These are phyloP conservation scores for Remersonia thermophila DNA, from an alignment of 2,329 filamentous ascomycete species.

Conservation along the genomic window DNA sequence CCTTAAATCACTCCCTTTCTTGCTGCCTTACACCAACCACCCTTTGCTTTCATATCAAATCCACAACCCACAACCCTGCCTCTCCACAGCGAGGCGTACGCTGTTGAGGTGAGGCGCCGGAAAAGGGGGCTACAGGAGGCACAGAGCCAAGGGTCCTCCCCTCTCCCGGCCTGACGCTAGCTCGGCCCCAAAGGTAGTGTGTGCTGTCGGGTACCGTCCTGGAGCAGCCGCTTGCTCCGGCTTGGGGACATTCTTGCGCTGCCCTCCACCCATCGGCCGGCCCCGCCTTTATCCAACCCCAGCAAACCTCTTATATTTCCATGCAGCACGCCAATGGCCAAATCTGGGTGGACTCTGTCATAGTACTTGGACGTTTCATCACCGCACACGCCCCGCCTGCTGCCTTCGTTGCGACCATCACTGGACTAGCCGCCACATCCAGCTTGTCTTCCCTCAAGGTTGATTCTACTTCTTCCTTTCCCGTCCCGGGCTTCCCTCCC, in stretches of 20 bases:
- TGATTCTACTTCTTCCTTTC: constrained; percentile 23
- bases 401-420: constrained; percentile 24
- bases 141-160: constrained; percentile 17
- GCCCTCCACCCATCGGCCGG: constrained; percentile 13
- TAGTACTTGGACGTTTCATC: constrained; percentile 28
- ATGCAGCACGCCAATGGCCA: constrained; percentile 26
- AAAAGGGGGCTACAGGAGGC: constrained; percentile 12
- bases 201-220: background rate
- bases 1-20: background rate
- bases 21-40: background rate
- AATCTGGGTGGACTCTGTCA: constrained; percentile 33
- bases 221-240: constrained; percentile 10
- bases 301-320: constrained; percentile 16
- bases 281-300: constrained; percentile 18
- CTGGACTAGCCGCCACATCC: constrained; percentile 36
- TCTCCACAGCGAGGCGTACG: constrained; percentile 1
- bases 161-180: constrained; percentile 15
- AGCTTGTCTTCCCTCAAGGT: constrained; percentile 28
- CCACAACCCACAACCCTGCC: background rate
- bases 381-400: constrained; percentile 28
- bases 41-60: background rate
- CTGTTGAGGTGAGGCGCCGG: background rate
- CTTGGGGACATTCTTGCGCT: constrained; percentile 7
- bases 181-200: constrained; percentile 14
- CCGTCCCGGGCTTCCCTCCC: constrained; percentile 1